Evolutionary conservation across 257 asterid species (phyloP).

Genomic region (Solanum habrochaites): DNA sequence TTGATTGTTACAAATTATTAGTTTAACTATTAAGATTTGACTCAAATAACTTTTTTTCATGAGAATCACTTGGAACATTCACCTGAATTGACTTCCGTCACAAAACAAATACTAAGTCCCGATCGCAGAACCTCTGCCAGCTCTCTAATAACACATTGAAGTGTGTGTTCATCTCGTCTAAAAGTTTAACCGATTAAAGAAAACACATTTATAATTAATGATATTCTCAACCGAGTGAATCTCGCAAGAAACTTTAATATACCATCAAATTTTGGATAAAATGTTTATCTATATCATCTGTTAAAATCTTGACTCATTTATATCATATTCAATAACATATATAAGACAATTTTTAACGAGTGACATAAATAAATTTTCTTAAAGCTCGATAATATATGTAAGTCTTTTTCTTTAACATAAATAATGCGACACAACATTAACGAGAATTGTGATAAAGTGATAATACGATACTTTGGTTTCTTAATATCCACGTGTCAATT

Average conservation of each 20-base stretch:
- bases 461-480: background rate
- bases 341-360: background rate
- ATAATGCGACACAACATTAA: too few species aligned
- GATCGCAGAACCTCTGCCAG: too few species aligned
- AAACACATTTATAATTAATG: background rate
- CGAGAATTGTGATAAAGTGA: too few species aligned
- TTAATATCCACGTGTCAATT: background rate
- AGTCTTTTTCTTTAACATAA: too few species aligned
- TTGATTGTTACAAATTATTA: too few species aligned
- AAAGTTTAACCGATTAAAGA: too few species aligned
- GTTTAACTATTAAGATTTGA: too few species aligned
- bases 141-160: too few species aligned
- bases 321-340: too few species aligned
- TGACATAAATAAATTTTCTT: background rate
- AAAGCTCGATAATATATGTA: too few species aligned
- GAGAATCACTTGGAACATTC: background rate
- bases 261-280: too few species aligned
- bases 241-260: background rate
- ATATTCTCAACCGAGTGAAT: background rate
- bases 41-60: background rate
- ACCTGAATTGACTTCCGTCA: background rate
- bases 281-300: too few species aligned
- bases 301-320: background rate
- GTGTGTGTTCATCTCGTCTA: background rate
- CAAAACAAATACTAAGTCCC: fast-evolving